Conservation (phyloP, 306 rosid species). For the Vigna mungo region DNA sequence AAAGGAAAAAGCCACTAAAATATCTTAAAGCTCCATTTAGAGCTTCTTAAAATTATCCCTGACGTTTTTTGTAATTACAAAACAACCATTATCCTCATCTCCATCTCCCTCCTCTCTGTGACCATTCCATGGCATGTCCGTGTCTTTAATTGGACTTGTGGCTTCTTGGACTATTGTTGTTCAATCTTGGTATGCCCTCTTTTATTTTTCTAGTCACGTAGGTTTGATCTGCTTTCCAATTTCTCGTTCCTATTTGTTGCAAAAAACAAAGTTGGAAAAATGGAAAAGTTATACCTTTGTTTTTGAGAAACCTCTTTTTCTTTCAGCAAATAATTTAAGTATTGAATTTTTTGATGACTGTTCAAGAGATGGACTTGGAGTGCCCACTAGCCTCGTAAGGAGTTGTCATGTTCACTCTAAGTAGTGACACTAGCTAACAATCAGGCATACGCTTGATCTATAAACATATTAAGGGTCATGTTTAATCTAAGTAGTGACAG, state of each 20-base stretch:
- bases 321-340: background rate
- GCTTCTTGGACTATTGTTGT: background rate
- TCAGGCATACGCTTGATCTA: background rate
- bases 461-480: background rate
- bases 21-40: background rate
- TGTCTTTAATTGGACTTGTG: background rate
- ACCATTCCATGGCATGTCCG: background rate
- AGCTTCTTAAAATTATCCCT: background rate
- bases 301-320: background rate
- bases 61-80: background rate
- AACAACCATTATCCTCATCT: background rate
- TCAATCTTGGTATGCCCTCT: background rate
- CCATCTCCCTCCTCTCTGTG: background rate
- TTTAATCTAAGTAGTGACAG: background rate
- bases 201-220: background rate
- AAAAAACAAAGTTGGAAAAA: background rate
- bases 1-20: background rate
- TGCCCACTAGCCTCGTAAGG: background rate
- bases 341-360: background rate
- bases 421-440: background rate
- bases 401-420: background rate
- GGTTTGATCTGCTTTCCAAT: background rate
- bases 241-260: background rate
- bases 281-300: background rate
- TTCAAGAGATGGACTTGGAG: background rate